phyloP scores from a whole-genome alignment of 495 filamentous ascomycete genomes.

The Astrocystis sublimbata region DNA sequence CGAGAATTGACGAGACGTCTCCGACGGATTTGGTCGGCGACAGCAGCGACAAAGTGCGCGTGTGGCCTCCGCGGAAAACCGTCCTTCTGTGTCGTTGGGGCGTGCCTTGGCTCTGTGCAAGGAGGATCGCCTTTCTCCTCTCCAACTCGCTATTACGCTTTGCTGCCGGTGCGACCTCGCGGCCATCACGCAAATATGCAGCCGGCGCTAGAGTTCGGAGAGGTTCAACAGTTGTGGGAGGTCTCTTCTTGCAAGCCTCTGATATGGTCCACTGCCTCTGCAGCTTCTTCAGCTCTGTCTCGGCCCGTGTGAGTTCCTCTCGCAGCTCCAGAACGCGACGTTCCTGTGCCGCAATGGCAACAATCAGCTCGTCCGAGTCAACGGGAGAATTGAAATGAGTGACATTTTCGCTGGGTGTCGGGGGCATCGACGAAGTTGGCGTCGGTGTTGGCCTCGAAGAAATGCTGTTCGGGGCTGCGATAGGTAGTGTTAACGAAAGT shows the following conservation, averaged over 20 bases:
- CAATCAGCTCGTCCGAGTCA: constrained; percentile 77
- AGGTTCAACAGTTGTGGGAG: constrained; percentile 59
- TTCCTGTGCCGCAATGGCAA: constrained; percentile 88
- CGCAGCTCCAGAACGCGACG: constrained; percentile 87
- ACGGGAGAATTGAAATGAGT: constrained; percentile 53
- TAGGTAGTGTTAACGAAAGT: constrained; percentile 78
- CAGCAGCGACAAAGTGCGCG: constrained; percentile 78
- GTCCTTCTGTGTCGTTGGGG: constrained; percentile 45
- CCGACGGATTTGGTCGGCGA: constrained; percentile 57
- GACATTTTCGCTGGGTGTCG: constrained; percentile 45
- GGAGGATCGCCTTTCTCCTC: constrained; percentile 59
- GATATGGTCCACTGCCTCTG: constrained; percentile 81
- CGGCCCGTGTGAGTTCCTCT: constrained; percentile 82
- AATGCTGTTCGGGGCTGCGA: constrained; percentile 47
- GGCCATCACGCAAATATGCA: constrained; percentile 20
- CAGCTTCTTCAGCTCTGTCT: constrained; percentile 70
- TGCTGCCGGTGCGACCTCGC: constrained; percentile 41
- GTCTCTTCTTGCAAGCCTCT: constrained; percentile 75
- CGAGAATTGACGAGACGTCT: constrained; percentile 29
- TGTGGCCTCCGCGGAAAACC: constrained; percentile 60
- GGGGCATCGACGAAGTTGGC: constrained; percentile 48
- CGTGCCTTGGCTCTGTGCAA: constrained; percentile 58
- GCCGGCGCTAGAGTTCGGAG: constrained; percentile 42
- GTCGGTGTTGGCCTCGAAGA: constrained; percentile 47
- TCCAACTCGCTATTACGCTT: constrained; percentile 55